phyloP scores from a whole-genome alignment of 1,284 basidiomycete genomes.

The Anthracocystis walkeri region DNA sequence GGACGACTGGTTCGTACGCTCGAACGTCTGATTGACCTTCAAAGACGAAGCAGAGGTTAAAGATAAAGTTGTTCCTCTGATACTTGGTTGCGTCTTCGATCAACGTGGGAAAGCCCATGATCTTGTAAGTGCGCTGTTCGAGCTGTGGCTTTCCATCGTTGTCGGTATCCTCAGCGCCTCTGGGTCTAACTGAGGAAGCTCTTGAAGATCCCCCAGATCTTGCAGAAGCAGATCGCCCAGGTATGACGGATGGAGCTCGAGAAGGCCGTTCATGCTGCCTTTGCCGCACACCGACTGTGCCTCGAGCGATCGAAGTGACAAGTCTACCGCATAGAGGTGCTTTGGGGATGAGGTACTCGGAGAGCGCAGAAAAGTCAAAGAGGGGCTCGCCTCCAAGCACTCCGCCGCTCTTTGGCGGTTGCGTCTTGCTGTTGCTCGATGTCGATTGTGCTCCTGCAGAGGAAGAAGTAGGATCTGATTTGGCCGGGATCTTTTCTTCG shows the following conservation, averaged over 20 bases:
- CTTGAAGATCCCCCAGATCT: slow-evolving; percentile 24
- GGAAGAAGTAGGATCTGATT: slow-evolving; percentile 6
- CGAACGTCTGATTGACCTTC: slow-evolving; percentile 85
- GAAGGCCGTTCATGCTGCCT: slow-evolving; percentile 12
- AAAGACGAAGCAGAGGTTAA: slow-evolving; percentile 93
- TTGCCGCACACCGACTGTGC: slow-evolving; percentile 11
- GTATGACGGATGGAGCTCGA: slow-evolving; percentile 18
- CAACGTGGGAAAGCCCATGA: slow-evolving; percentile 62
- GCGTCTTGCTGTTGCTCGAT: slow-evolving; percentile 14
- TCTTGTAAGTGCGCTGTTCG: slow-evolving; percentile 58
- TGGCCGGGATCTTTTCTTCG: slow-evolving; percentile 20
- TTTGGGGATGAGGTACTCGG: slow-evolving; percentile 92
- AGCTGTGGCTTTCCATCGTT: slow-evolving; percentile 5
- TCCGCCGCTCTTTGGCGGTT: slow-evolving; percentile 4
- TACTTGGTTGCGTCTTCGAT: slow-evolving; percentile 61
- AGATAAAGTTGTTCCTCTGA: slow-evolving; percentile 78
- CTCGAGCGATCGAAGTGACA: slow-evolving; percentile 73
- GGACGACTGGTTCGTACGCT: slow-evolving; percentile 94
- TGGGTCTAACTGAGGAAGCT: slow-evolving; percentile 21
- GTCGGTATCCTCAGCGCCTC: not conserved
- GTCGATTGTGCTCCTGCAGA: slow-evolving; percentile 3
- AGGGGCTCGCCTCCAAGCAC: slow-evolving; percentile 71
- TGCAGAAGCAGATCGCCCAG: slow-evolving; percentile 20
- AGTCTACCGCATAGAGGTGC: slow-evolving; percentile 87
- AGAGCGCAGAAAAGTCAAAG: slow-evolving; percentile 91